Evolutionary conservation across 768 basidiomycete genomes (phyloP), one percentile per base, ranked within the genome.

Genomic region (Baorangia bicolor): DNA sequence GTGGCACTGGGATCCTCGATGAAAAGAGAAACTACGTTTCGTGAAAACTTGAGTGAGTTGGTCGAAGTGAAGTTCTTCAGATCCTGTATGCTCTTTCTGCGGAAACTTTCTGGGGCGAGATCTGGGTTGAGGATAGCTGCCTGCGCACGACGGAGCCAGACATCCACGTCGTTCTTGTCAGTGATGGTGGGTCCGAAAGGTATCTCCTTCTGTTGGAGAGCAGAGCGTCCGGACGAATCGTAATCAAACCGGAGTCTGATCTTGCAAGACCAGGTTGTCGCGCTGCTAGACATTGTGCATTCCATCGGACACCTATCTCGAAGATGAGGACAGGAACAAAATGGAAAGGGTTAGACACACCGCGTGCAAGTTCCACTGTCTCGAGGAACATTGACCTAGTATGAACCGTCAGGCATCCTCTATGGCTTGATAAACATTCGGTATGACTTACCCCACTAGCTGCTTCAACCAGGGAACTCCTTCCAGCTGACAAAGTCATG

Each of bases 301-400:
- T 82, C 78, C 77, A 80, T 80, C 0, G 81, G 81, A 49, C 82
- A 83, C 47, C 82, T 82, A 42, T 18, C 11, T 8, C 2, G 23
- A 49, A 44, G 10, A 10, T 68, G 43, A 52, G 40, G 25, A 23
- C 6, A 6, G 28, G 27, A n/a, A 49, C 8, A 14, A 12, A 37
- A 23, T n/a, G 0, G 10, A 39, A 40, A 25, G 1, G 11, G 18
- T 25, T 31, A 16, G n/a, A 49, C 57, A 30, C 3, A 80, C 84
- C 81, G 73, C 0, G 82, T 85, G 49, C 84, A 85, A 1, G 82
- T 85, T 21, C 83, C 83, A 40, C 80, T 81, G 39, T 85, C 85
- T 31, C 85, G 72, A 12, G 85, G 84, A 28, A 86, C 83, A 46
- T 70, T 81, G 30, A 85, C 81, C 85, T 86, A 38, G 18, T 1